Evolutionary conservation across 2,329 filamentous ascomycete genomes (phyloP).

Genomic region (Pseudogymnoascus sp.): DNA sequence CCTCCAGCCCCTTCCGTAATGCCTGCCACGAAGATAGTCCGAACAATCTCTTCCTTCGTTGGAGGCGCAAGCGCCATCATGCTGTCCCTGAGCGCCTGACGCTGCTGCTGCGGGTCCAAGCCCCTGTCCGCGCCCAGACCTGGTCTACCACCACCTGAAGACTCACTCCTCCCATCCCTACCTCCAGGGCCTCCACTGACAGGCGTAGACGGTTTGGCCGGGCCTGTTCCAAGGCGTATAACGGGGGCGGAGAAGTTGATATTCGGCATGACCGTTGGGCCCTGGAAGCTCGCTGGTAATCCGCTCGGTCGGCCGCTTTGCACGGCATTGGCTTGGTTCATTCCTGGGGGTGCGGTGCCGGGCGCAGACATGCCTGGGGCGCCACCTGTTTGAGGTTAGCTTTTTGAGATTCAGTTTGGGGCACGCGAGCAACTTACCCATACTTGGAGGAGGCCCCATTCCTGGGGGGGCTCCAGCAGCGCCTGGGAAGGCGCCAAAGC

Average conservation of each 20-base stretch:
- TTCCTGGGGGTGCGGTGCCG: conserved; percentile 69
- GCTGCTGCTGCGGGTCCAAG: conserved; percentile 60
- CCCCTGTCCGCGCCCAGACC: conserved; percentile 35
- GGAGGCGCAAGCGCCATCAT: conserved; percentile 70
- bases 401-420: conserved; percentile 10
- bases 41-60: conserved; percentile 80
- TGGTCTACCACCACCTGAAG: conserved; percentile 29
- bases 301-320: conserved; percentile 73
- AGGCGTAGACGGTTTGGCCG: conserved; percentile 47
- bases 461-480: conserved; percentile 48
- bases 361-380: conserved; percentile 77
- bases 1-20: conserved; percentile 71
- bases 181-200: conserved; percentile 31
- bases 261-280: conserved; percentile 85
- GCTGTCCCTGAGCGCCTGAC: conserved; percentile 57
- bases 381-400: conserved; percentile 43
- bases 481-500: conserved; percentile 62
- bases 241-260: conserved; percentile 98
- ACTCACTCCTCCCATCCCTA: conserved; percentile 37
- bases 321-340: conserved; percentile 63
- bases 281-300: conserved; percentile 76
- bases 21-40: conserved; percentile 82
- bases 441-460: conserved; percentile 70
- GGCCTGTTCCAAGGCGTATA: conserved; percentile 79
- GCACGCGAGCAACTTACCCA: conserved; percentile 50